These are phyloP conservation scores for Pichia sp. DNA, from an alignment of 1,139 yeast species.

Conservation along the genomic window DNA sequence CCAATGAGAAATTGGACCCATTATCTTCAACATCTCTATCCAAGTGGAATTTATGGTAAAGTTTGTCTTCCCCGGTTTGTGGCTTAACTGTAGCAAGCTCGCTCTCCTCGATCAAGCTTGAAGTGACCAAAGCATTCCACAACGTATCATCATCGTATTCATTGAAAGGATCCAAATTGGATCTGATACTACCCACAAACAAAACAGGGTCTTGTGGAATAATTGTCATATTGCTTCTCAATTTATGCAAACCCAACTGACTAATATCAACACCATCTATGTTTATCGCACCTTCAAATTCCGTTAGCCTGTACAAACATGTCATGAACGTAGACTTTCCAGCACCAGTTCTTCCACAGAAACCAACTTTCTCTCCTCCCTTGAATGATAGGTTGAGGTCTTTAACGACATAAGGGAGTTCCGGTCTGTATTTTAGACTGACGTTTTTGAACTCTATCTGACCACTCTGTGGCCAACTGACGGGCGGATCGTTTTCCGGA, in stretches of 20 bases:
- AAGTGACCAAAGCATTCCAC: too few relatives aligned
- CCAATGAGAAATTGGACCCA: too few relatives aligned
- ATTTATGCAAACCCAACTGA: conserved; percentile 33
- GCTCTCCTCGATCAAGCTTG: too few relatives aligned
- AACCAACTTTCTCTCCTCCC: background rate
- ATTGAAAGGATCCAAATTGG: too few relatives aligned
- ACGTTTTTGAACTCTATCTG: background rate
- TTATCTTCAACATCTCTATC: too few relatives aligned
- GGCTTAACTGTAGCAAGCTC: too few relatives aligned
- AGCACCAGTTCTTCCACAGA: background rate
- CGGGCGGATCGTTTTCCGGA: background rate
- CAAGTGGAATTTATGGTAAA: too few relatives aligned
- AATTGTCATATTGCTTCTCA: conserved; percentile 35
- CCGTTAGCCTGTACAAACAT: background rate
- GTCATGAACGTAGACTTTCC: background rate
- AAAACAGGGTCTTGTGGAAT: too few relatives aligned
- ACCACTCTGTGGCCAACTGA: background rate
- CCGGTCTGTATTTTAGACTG: background rate
- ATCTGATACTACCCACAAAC: too few relatives aligned
- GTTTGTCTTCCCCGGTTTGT: too few relatives aligned
- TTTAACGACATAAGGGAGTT: background rate
- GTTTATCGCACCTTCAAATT: background rate
- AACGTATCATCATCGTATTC: too few relatives aligned
- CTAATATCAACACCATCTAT: too few relatives aligned
- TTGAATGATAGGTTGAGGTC: background rate